These are phyloP conservation scores for Ceratocystis cubensis DNA, from an alignment of 2,329 filamentous ascomycete genomes.

Conservation along the genomic window DNA sequence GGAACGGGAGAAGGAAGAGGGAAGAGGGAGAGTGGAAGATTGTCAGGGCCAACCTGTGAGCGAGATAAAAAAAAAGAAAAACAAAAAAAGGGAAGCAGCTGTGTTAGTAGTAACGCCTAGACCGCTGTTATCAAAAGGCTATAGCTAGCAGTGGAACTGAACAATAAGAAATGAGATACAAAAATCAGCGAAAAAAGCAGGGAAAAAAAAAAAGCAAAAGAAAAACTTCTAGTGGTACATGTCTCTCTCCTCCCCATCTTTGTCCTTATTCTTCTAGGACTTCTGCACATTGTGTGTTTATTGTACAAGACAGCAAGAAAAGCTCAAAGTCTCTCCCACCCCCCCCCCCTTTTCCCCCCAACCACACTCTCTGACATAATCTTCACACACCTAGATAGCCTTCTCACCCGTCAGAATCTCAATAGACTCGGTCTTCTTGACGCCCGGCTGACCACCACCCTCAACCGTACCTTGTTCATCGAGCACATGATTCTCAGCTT, in stretches of 20 bases:
- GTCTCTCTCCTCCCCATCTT: background rate
- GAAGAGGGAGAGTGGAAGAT: background rate
- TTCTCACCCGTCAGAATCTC: conserved; percentile 21
- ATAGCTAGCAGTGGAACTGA: too few species aligned
- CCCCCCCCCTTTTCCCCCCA: background rate
- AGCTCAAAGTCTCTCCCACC: background rate
- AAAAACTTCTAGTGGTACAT: background rate
- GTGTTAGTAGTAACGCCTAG: background rate
- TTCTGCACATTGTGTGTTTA: background rate
- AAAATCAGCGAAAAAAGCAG: too few species aligned
- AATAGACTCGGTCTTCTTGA: conserved; percentile 18
- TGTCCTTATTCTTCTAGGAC: background rate
- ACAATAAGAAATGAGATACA: too few species aligned
- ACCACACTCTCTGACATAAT: background rate
- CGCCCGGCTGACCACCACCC: background rate
- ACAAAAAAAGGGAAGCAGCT: background rate
- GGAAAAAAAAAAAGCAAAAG: background rate
- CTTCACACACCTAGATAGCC: conserved; percentile 8
- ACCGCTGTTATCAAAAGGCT: background rate
- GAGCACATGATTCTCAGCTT: background rate
- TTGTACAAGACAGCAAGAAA: conserved; percentile 6
- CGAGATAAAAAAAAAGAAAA: background rate
- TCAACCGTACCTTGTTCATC: background rate
- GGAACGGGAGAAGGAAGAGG: background rate
- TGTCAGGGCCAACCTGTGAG: too few species aligned